Evolutionary conservation across 225 moss, liverwort and hornwort species (phyloP), one percentile per base, ranked within the genome.

Genomic region (Asterella californica): DNA sequence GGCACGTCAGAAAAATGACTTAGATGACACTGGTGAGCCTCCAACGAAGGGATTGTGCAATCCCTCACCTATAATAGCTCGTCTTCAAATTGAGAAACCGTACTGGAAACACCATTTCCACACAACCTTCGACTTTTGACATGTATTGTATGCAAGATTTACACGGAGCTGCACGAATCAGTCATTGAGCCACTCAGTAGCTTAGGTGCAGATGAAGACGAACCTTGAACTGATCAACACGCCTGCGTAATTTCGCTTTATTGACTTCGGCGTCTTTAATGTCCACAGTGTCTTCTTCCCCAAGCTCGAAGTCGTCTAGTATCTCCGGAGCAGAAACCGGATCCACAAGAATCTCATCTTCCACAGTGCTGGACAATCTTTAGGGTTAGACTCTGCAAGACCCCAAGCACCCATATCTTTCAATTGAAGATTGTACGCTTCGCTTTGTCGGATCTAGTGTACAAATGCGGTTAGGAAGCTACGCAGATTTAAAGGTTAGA

Each of bases 311-410:
- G 83, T 99, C 99, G 48, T 99, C 99, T 79, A 99, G 38, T 57
- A 99, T 70, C 81, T 95, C 95, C 34, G 99, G 92, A 25, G 95
- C 85, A 83, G 92, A 95, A 36, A 99, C 90, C 71, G 95, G 90
- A 81, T 92, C 95, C 84, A 95, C 86, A 80, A 93, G 83, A 67
- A 99, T 93, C 85, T 99, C 99, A 88, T 99, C 99, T 88, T 99
- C 99, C 73, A 99, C 92, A 87, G 99, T 99, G 87, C 96, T 96
- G 92, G 48, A 87, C 81, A 87, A 87, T 87, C 87, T 76, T 70
- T 79, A 87, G 72, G 83, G 87, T 87, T 87, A 87, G 83, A 81
- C 76, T 87, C 87, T 84, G 87, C 87, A 83, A 78, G 75, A 79
- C 61, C 65, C 80, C 80, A 80, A 71, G 46, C 83, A 84, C 76